phyloP scores from a whole-genome alignment of 768 basidiomycete genomes.

The Termitomyces sp. region DNA sequence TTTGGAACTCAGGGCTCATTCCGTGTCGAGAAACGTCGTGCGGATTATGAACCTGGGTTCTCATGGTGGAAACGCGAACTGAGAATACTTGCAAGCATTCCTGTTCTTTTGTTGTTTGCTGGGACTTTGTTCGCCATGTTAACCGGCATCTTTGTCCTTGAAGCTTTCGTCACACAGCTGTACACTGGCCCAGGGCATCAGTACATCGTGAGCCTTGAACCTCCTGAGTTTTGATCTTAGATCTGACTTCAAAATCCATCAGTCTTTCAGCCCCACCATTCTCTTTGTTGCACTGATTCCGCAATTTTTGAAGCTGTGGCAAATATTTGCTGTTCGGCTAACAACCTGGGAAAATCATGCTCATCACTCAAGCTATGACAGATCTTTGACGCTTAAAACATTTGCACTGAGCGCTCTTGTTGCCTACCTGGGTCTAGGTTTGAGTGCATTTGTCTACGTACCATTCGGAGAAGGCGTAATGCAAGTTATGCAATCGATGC shows the following conservation, averaged over 20 bases:
- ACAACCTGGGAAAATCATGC: conserved; percentile 92
- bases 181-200: conserved; percentile 85
- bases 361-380: conserved; percentile 68
- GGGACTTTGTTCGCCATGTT: conserved; percentile 62
- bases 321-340: conserved; percentile 56
- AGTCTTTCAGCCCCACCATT: conserved; percentile 81
- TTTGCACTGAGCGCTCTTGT: conserved; percentile 87
- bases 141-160: conserved; percentile 79
- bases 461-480: conserved; percentile 88
- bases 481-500: conserved; percentile 42
- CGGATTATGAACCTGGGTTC: conserved; percentile 47
- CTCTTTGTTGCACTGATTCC: conserved; percentile 81
- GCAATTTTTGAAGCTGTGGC: conserved; percentile 68
- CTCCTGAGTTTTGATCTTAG: neutral
- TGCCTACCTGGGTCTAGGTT: conserved; percentile 84
- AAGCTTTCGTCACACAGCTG: conserved; percentile 84
- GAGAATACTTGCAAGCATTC: conserved; percentile 60
- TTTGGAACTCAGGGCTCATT: conserved; percentile 79
- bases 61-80: conserved; percentile 74
- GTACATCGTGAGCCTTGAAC: conserved; percentile 55
- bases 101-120: conserved; percentile 71
- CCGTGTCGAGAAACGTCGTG: conserved; percentile 68
- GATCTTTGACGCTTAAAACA: conserved; percentile 83
- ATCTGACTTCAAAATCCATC: neutral
- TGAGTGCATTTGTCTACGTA: conserved; percentile 94